Evolutionary conservation across 306 rosid genomes (phyloP), one percentile per base, ranked within the genome.

Genomic region (Acacia acuminata): DNA sequence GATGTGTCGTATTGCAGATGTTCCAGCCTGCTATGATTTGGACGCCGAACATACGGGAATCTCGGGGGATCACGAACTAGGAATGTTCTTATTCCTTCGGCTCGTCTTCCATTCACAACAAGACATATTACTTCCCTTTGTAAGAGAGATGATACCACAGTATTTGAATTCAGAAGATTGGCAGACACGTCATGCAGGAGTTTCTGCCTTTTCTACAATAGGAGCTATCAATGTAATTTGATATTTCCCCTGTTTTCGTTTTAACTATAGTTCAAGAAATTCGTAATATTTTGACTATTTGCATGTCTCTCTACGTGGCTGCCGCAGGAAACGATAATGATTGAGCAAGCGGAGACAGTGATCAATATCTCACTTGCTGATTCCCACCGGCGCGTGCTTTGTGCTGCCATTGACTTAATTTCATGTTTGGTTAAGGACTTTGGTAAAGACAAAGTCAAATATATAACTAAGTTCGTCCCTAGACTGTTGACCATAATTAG

Each of bases 161-260:
- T 80, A 50, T 63, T 8, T 44, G 38, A 12, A 15, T 20, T 10
- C 66, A 40, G 4, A 2, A 1, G 44, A 70, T 50, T 84, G 84
- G 84, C 75, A 32, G 82, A 32, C 44, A 22, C 84, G 68, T 50
- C 78, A 63, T n/a, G 82, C 82, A 14, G 84, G 38, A 36, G 27
- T 76, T 71, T 0, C 43, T 30, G 22, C 75, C 34, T 22, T 84
- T 42, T 14, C 12, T 76, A 7, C 40, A 42, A 10, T 76, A 19
- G 64, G 53, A 80, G 30, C 65, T 27, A 1, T 30, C 27, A 0
- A 30, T 8, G 82, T 78, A 78, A 58, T 47, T 38, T 47, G 55
- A 38, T 22, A 10, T 1, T 74, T 14, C 17, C 53, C 19, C 42
- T 43, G 24, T 32, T 32, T 7, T 47, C 50, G 4, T 19, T 67